These are phyloP conservation scores for Arachis hypogaea DNA, from an alignment of 306 rosid species.

Conservation along the genomic window DNA sequence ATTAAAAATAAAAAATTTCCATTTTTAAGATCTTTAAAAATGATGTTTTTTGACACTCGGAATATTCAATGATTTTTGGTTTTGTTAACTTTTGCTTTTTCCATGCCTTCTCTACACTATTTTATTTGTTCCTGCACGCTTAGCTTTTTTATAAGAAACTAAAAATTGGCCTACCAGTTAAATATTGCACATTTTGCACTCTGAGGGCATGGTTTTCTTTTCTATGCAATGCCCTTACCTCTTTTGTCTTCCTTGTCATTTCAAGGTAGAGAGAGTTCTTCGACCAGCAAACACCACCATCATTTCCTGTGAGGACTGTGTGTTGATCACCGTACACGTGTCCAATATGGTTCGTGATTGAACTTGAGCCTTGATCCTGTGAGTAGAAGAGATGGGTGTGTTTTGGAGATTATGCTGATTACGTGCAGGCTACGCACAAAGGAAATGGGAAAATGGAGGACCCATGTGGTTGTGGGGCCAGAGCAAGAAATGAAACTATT, in stretches of 20 bases:
- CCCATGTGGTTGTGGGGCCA: constrained; percentile 41
- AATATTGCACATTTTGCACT: constrained; percentile 40
- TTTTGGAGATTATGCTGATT: constrained; percentile 3
- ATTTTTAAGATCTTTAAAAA: constrained; percentile 12
- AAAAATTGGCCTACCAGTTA: constrained; percentile 46
- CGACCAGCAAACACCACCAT: constrained; percentile 24
- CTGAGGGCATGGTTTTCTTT: constrained; percentile 33
- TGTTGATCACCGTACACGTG: constrained; percentile 32
- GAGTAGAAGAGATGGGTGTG: neutral
- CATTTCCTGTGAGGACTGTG: neutral
- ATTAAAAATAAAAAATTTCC: too few species aligned
- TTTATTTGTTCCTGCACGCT: constrained; percentile 60
- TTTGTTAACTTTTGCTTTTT: constrained; percentile 32
- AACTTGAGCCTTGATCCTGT: neutral
- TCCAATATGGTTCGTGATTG: neutral
- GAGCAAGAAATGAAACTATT: neutral
- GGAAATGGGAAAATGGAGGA: neutral
- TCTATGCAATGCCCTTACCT: constrained; percentile 25
- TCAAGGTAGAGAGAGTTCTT: constrained; percentile 25
- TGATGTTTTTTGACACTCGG: constrained; percentile 40
- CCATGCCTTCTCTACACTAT: constrained; percentile 14
- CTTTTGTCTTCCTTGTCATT: constrained; percentile 32
- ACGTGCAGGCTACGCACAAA: constrained; percentile 3
- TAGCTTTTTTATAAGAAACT: constrained; percentile 23
- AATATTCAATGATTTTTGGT: constrained; percentile 44